These are phyloP conservation scores for Phytopythium sindhum DNA, from an alignment of 352 stramenopile genomes.

Conservation along the genomic window DNA sequence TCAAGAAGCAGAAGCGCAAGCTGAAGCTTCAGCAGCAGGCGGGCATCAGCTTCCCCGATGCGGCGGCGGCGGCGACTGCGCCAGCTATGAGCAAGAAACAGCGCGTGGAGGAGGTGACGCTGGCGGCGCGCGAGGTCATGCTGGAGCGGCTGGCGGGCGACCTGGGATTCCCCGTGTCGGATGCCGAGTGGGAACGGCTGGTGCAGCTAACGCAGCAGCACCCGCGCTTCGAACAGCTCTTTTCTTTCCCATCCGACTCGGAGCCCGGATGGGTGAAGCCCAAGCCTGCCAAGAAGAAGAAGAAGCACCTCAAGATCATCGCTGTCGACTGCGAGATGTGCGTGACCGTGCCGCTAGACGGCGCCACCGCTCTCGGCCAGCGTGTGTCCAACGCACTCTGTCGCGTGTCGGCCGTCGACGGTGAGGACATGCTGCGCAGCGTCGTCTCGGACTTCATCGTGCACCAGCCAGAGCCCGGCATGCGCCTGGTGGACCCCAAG, in stretches of 20 bases:
- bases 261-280: constrained; percentile 53
- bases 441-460: constrained; percentile 82
- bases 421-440: constrained; percentile 66
- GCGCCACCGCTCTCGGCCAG: constrained; percentile 1
- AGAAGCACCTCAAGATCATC: constrained; percentile 60
- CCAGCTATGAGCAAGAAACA: constrained; percentile 47
- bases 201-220: constrained; percentile 63
- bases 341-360: constrained; percentile 37
- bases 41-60: background rate
- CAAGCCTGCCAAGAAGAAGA: constrained; percentile 50
- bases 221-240: constrained; percentile 55
- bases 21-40: constrained; percentile 4
- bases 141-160: constrained; percentile 50
- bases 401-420: constrained; percentile 78
- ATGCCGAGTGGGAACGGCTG: constrained; percentile 67
- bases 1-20: constrained; percentile 32
- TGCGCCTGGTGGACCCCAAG: constrained; percentile 68
- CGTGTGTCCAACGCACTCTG: constrained; percentile 58
- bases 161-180: constrained; percentile 49
- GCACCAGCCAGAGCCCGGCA: constrained; percentile 66
- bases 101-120: constrained; percentile 51
- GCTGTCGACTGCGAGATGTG: constrained; percentile 89
- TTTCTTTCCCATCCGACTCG: constrained; percentile 39
- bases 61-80: constrained; percentile 9
- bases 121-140: constrained; percentile 72